Base-by-base conservation (phyloP, 768 basidiomycete genomes). In the Tulasnella sp. region DNA sequence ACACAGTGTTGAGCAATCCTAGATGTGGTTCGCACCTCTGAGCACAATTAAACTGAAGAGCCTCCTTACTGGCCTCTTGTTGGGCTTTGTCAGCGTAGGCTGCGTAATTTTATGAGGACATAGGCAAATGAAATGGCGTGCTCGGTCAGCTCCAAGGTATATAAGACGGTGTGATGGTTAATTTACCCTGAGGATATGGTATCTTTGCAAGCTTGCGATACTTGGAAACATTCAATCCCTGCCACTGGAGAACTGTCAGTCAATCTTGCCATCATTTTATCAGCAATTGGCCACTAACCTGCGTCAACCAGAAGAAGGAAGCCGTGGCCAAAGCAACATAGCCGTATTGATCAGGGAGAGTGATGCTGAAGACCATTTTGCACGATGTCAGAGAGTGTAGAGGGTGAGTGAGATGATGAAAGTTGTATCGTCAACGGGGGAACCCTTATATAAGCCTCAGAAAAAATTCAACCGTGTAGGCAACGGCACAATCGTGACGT, bases 21-120 rank as follows among this genome's bases (percentile, higher is more conserved):
- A 13, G 20, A 42, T 10, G 10, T 40, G 28, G 25, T 51, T 37
- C 15, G 49, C 40, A 16, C 49, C 39, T 43, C n/a, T 51, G 49
- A 43, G 49, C 40, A 19, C 49, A 51, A 41, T 51, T 51, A 29
- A 51, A 51, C 1, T 9, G 13, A 37, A 48, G 39, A 16, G 47
- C 47, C 4, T 32, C 34, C 24, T 32, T 32, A 22, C 27, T 37
- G 24, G 47, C 34, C 3, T 48, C 47, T 35, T 48, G 47, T 27
- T 37, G 32, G 15, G 15, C 37, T 13, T 51, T 51, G 5, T 41
- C 37, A 29, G 49, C 49, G 33, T 51, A 51, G 25, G 43, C 49
- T 51, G 9, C 9, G 24, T 12, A 29, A 42, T 27, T 9, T 6
- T 9, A 37, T 5, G 9, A 37, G n/a, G 45, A 37, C n/a, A n/a